Conservation (phyloP, 768 basidiomycete species). For the Tricholoma hemisulphureum region DNA sequence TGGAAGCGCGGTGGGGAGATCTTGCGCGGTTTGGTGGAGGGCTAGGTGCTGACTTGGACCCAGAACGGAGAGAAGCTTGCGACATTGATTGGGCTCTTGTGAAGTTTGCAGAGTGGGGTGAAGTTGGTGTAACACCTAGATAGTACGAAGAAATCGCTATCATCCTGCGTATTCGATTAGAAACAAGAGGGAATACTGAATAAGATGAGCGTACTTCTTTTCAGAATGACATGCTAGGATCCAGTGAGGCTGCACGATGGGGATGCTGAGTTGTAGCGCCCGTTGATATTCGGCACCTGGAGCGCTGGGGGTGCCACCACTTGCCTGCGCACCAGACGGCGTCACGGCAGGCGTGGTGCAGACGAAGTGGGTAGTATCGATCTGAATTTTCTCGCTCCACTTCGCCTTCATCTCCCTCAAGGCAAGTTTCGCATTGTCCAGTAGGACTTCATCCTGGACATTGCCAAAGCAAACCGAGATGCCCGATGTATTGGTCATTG, state of each 20-base stretch:
- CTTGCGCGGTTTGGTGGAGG: conserved; percentile 32
- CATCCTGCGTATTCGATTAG: conserved; percentile 53
- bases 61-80: conserved; percentile 52
- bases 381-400: conserved; percentile 91
- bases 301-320: conserved; percentile 50
- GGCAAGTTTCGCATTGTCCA: conserved; percentile 81
- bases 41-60: conserved; percentile 40
- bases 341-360: conserved; percentile 86
- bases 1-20: conserved; percentile 58
- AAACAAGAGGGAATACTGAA: conserved; percentile 1
- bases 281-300: conserved; percentile 91
- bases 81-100: conserved; percentile 77
- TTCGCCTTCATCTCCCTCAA: conserved; percentile 84
- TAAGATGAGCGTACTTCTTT: conserved; percentile 57
- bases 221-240: conserved; percentile 85
- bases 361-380: conserved; percentile 98
- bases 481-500: conserved; percentile 92
- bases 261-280: conserved; percentile 91
- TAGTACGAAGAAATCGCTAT: conserved; percentile 82
- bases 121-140: conserved; percentile 62
- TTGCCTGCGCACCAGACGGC: conserved; percentile 52
- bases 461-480: conserved; percentile 95
- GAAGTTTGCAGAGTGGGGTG: conserved; percentile 42
- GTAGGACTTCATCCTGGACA: conserved; percentile 68
- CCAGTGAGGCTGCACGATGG: conserved; percentile 95